Evolutionary conservation across 2,329 filamentous ascomycete genomes (phyloP), one percentile per base, ranked within the genome.

Genomic region (Calcarisporium arbuscula): DNA sequence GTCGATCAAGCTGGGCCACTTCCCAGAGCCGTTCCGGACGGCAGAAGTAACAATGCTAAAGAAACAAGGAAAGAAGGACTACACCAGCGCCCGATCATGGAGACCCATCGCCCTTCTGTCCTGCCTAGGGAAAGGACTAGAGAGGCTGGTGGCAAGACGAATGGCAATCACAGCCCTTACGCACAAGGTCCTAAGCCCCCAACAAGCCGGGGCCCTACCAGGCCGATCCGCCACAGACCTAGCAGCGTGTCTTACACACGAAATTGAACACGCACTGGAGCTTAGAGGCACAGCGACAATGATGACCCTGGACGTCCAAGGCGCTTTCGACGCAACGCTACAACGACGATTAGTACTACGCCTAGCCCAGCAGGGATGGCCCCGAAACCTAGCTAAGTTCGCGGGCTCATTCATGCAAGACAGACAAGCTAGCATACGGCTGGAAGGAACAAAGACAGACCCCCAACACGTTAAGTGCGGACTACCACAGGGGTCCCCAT

Each of bases 111-210:
- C 47, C 29, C 43, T 54, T 11, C 45, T 52, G 5, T 49, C 41
- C 5, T 49, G 30, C 20, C 42, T 56, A 3, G 40, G 48, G 12
- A 54, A 54, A 35, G 42, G 51, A 2, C 42, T 54, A 8, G 47
- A 54, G 35, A 36, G 45, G n/a, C 30, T 54, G 5, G 36, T 54
- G 8, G 45, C 45, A 27, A 40, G 38, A 31, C 34, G 43, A 25
- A 35, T 52, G n/a, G n/a, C n/a, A n/a, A n/a, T n/a, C n/a, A n/a
- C n/a, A 9, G 42, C 42, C n/a, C n/a, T n/a, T n/a, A n/a, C n/a
- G n/a, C n/a, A 19, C 35, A 49, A 17, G 44, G n/a, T n/a, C n/a
- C n/a, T n/a, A n/a, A n/a, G n/a, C n/a, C n/a, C n/a, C n/a, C n/a
- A n/a, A n/a, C n/a, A n/a, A n/a, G n/a, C n/a, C 40, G 38, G 44